Base-by-base conservation (phyloP, 2,329 filamentous ascomycete genomes). In the Stagonosporopsis rhizophila region DNA sequence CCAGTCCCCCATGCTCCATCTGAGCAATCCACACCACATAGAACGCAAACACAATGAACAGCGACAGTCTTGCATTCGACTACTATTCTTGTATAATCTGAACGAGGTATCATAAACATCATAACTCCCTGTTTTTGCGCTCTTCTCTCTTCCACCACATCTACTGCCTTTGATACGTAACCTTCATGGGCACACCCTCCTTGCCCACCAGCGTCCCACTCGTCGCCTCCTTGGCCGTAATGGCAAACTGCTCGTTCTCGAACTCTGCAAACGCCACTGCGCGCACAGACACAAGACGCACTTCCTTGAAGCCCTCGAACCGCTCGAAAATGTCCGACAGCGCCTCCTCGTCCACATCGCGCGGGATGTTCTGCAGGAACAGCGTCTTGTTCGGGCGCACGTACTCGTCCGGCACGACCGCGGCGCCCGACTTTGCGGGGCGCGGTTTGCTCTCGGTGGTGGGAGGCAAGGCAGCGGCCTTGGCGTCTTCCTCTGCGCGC, bases 181-280 rank as follows among this genome's bases (percentile, higher is more conserved):
- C 93, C 80, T 95, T 96, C 76, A 99, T 91, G 7, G 87, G 82
- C 79, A 92, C 91, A 64, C 85, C 85, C 41, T 87, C 87, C 17
- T 87, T 87, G 49, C 89, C 90, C 66, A 99, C 80, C 22, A 86
- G 82, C 86, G 95, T 93, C 20, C 92, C 92, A 12, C 91, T 89
- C 28, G 92, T 96, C 62, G 89, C 92, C 82, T 98, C 94, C 83
- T 96, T 98, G 17, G 95, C 95, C 51, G 87, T 89, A 69, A 96
- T 96, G 25, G 95, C 93, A 38, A 91, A 92, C 44, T 88, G 84
- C 79, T 98, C 92, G 64, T 86, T 88, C 70, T 96, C 92, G 79
- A 98, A 99, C 77, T 99, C 95, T 58, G 97, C 92, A 76, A 99
- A 99, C 0, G 92, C 95, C 75, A 99, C 93, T 3, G 92, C 92